These are phyloP conservation scores for Ceratobasidium sp. DNA, from an alignment of 1,284 basidiomycete species.

Conservation along the genomic window DNA sequence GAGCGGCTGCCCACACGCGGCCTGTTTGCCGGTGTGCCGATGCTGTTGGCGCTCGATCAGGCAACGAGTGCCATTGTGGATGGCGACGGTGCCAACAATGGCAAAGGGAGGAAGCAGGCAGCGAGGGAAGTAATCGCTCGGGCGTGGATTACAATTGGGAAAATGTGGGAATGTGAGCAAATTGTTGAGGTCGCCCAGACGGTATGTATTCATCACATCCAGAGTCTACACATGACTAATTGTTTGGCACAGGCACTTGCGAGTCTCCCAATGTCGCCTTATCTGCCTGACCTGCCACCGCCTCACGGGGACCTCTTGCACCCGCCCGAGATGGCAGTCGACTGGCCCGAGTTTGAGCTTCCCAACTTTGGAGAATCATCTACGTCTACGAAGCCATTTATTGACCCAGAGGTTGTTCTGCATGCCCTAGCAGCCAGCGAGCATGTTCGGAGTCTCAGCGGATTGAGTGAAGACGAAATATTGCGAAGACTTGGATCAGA, in stretches of 20 bases:
- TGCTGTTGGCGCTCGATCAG: slow-evolving; percentile 78
- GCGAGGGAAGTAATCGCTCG: slow-evolving; percentile 70
- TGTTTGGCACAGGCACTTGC: slow-evolving; percentile 42
- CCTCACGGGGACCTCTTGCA: slow-evolving; percentile 54
- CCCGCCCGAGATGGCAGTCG: slow-evolving; percentile 46
- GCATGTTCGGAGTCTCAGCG: slow-evolving; percentile 67
- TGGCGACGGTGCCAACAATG: slow-evolving; percentile 54
- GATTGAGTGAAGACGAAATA: slow-evolving; percentile 65
- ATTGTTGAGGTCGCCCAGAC: slow-evolving; percentile 64
- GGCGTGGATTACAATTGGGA: slow-evolving; percentile 72
- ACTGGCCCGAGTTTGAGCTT: slow-evolving; percentile 36
- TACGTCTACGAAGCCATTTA: slow-evolving; percentile 41
- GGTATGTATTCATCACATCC: slow-evolving; percentile 53
- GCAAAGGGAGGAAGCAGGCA: slow-evolving; percentile 60
- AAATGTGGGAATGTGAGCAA: slow-evolving; percentile 69
- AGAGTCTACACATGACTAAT: slow-evolving; percentile 20
- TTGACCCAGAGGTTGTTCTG: slow-evolving; percentile 66
- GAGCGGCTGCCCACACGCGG: slow-evolving; percentile 74
- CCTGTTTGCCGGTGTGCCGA: slow-evolving; percentile 79
- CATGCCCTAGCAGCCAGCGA: slow-evolving; percentile 60
- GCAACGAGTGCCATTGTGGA: slow-evolving; percentile 58
- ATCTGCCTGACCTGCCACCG: slow-evolving; percentile 51
- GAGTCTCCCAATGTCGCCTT: slow-evolving; percentile 41
- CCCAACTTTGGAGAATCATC: slow-evolving; percentile 41
- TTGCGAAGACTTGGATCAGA: slow-evolving; percentile 60